These are phyloP conservation scores for Macrolepiota dolichaula DNA, from an alignment of 768 basidiomycete genomes.

Conservation along the genomic window DNA sequence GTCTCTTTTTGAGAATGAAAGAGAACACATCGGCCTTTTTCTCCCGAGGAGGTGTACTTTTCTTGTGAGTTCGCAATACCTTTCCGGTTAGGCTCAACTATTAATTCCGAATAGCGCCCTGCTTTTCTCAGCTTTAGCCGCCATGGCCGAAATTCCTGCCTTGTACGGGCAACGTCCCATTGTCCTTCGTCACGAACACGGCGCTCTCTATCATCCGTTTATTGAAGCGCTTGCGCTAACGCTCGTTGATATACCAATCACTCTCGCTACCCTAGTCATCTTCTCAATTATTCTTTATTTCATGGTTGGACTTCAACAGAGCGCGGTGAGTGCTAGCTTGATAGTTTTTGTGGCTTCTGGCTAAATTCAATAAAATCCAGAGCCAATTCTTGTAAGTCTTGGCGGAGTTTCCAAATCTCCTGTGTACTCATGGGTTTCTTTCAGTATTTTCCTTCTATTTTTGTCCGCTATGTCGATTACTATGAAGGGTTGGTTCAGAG, in stretches of 20 bases:
- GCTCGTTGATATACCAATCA: slow-evolving; percentile 58
- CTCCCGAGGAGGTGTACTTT: slow-evolving; percentile 75
- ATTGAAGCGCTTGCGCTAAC: slow-evolving; percentile 48
- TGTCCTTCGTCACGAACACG: slow-evolving; percentile 51
- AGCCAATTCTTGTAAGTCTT: slow-evolving; percentile 58
- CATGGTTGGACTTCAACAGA: slow-evolving; percentile 52
- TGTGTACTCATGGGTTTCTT: background rate
- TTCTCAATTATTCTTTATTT: slow-evolving; percentile 60
- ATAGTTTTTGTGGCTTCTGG: background rate
- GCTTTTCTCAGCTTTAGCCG: slow-evolving; percentile 54
- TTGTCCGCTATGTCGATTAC: slow-evolving; percentile 53
- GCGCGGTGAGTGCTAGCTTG: slow-evolving; percentile 24
- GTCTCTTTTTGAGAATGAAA: slow-evolving; percentile 57
- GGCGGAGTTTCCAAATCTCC: slow-evolving; percentile 12
- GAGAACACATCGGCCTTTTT: slow-evolving; percentile 60
- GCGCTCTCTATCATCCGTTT: slow-evolving; percentile 51
- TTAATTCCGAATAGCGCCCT: slow-evolving; percentile 36
- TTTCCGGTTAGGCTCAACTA: background rate
- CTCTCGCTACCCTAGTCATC: slow-evolving; percentile 36
- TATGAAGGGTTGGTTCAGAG: slow-evolving; percentile 79
- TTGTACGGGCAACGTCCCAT: slow-evolving; percentile 61
- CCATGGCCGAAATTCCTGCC: slow-evolving; percentile 64
- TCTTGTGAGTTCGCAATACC: slow-evolving; percentile 48
- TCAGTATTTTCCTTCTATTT: slow-evolving; percentile 58
- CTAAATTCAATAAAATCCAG: background rate